A percentile compares a stretch with the other conserved stretches of the same genome.
phyloP scores from a whole-genome alignment of 2,329 filamentous ascomycete genomes.

The Epichloe brachyelytri region DNA sequence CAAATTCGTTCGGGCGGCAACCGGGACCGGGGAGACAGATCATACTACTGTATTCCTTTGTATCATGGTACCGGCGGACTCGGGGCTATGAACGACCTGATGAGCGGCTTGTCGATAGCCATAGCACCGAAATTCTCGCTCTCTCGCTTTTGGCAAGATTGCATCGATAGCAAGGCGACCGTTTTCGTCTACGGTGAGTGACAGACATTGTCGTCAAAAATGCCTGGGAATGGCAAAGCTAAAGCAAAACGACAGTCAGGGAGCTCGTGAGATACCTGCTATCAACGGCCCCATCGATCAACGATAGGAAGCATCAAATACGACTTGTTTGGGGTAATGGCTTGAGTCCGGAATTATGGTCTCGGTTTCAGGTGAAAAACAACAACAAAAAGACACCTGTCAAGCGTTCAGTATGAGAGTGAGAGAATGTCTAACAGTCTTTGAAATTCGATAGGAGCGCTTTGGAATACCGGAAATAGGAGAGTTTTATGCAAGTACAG shows the following conservation, averaged over 20 bases:
- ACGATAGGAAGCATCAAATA: slow-evolving; percentile 2
- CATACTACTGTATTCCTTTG: slow-evolving; percentile 3
- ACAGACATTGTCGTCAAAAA: background rate
- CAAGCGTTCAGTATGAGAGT: background rate
- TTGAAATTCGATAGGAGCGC: slow-evolving; percentile 1
- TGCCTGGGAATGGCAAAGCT: background rate
- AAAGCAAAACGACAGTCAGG: background rate
- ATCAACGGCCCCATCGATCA: slow-evolving; percentile 2
- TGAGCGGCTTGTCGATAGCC: slow-evolving; percentile 4
- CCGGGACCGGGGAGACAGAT: slow-evolving; percentile 2
- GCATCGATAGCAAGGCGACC: slow-evolving; percentile 5
- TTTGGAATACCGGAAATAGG: slow-evolving; percentile 6
- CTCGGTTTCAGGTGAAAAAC: background rate
- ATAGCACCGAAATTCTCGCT: slow-evolving; percentile 5
- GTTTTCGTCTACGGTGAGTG: slow-evolving; percentile 5
- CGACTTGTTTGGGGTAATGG: slow-evolving; percentile 6
- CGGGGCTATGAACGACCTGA: slow-evolving; percentile 1
- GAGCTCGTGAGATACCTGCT: slow-evolving; percentile 5
- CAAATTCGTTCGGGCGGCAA: slow-evolving; percentile 1
- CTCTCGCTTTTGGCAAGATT: slow-evolving; percentile 6
- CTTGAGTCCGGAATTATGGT: slow-evolving; percentile 6
- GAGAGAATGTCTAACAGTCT: background rate
- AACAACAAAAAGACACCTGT: background rate
- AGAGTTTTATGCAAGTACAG: slow-evolving; percentile 6
- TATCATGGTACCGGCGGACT: slow-evolving; percentile 6